A percentile compares a stretch with the other conserved stretches of the same genome.
Evolutionary conservation across 129 eudicot species (phyloP).

Genomic region (Flaveria ramosissima): DNA sequence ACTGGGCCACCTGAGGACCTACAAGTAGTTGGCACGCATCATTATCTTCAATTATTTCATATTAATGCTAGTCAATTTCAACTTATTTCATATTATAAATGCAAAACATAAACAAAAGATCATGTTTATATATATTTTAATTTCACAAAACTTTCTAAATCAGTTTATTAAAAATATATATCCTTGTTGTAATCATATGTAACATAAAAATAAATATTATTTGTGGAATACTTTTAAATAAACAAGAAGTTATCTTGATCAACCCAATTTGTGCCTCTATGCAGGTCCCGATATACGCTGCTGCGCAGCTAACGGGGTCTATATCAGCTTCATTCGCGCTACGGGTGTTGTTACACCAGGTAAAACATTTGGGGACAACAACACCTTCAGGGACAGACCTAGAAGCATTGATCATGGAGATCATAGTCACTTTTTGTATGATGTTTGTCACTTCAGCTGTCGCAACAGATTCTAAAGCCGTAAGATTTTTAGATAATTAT

Average conservation of each 20-base stretch:
- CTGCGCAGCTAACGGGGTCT: constrained; percentile 76
- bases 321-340: constrained; percentile 64
- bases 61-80: background rate
- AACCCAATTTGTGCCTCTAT: background rate
- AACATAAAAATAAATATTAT: too few relatives aligned
- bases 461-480: constrained; percentile 64
- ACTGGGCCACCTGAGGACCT: constrained; percentile 17
- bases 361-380: constrained; percentile 66
- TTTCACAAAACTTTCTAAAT: too few relatives aligned
- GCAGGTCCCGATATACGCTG: constrained; percentile 71
- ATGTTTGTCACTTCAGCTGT: constrained; percentile 90
- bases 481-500: constrained; percentile 3
- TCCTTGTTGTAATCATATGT: too few relatives aligned
- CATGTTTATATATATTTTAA: too few relatives aligned
- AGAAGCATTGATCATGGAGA: constrained; percentile 83
- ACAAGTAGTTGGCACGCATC: constrained; percentile 17
- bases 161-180: too few relatives aligned
- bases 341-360: constrained; percentile 52
- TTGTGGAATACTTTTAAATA: too few relatives aligned
- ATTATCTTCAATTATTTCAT: background rate
- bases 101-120: too few relatives aligned
- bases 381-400: constrained; percentile 68
- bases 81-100: background rate
- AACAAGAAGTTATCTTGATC: too few relatives aligned
- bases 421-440: constrained; percentile 82